phyloP scores from a whole-genome alignment of 768 basidiomycete genomes.

The Gautieria morchelliformis region DNA sequence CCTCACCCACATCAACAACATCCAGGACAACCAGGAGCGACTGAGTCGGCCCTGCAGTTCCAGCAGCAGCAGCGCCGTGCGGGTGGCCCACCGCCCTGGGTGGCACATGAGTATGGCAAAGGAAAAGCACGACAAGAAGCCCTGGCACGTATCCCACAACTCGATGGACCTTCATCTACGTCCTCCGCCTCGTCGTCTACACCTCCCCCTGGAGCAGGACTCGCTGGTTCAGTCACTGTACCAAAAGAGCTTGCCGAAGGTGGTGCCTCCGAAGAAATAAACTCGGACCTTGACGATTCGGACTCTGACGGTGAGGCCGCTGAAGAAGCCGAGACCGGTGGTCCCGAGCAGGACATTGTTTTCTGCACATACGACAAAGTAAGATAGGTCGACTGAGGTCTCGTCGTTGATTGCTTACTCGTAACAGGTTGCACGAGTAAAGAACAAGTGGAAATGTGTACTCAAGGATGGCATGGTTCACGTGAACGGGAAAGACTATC shows the following conservation, averaged over 20 bases:
- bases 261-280: constrained; percentile 77
- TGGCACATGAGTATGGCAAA: constrained; percentile 7
- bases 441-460: constrained; percentile 99
- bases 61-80: constrained; percentile 16
- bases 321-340: constrained; percentile 72
- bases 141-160: constrained; percentile 51
- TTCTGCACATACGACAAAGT: constrained; percentile 99
- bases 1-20: constrained; percentile 49
- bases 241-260: constrained; percentile 25
- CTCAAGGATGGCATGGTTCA: constrained; percentile 98
- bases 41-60: constrained; percentile 51
- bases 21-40: constrained; percentile 45
- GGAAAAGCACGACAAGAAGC: constrained; percentile 1
- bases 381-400: constrained; percentile 10
- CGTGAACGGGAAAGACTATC: constrained; percentile 93
- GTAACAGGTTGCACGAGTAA: constrained; percentile 88
- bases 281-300: constrained; percentile 93
- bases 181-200: constrained; percentile 57
- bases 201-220: constrained; percentile 62
- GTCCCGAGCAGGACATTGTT: constrained; percentile 79
- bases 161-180: constrained; percentile 65
- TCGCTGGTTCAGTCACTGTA: constrained; percentile 58
- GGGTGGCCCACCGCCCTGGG: constrained; percentile 1
- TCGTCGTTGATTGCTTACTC: constrained; percentile 4
- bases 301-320: constrained; percentile 72